phyloP scores from a whole-genome alignment of 768 basidiomycete genomes.

The Leucocoprinus leucothites region DNA sequence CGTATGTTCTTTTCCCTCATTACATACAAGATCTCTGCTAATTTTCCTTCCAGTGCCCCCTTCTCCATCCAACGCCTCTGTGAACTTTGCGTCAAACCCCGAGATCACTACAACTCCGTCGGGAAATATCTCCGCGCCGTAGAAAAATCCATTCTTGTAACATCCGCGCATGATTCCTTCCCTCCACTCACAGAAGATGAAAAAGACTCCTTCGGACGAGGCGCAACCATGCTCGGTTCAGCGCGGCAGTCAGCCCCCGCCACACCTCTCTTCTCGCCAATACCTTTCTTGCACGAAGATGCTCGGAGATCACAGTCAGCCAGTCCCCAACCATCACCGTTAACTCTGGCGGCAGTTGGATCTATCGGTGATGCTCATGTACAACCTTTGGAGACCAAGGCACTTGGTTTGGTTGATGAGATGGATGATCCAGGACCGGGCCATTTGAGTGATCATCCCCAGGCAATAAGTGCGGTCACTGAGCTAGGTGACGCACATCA shows the following conservation, averaged over 20 bases:
- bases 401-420: constrained; percentile 79
- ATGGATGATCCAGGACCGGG: constrained; percentile 82
- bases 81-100: constrained; percentile 72
- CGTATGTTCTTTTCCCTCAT: constrained; percentile 39
- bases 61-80: constrained; percentile 91
- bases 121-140: constrained; percentile 90
- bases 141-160: constrained; percentile 79
- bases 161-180: constrained; percentile 75
- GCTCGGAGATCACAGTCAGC: constrained; percentile 76
- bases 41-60: constrained; percentile 45
- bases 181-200: constrained; percentile 45
- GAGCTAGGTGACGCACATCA: constrained; percentile 20
- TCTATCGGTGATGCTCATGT: constrained; percentile 23
- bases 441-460: constrained; percentile 80
- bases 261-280: constrained; percentile 85
- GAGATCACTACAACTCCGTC: constrained; percentile 67
- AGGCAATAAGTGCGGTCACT: constrained; percentile 64
- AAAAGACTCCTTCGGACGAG: constrained; percentile 32
- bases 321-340: constrained; percentile 76
- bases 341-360: constrained; percentile 41
- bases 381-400: constrained; percentile 44
- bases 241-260: constrained; percentile 56
- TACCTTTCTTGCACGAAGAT: constrained; percentile 83
- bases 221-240: constrained; percentile 41
- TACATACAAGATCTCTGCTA: constrained; percentile 3